Percentiles rank a stretch among this genome's conserved stretches.
phyloP scores from a whole-genome alignment of 1,284 basidiomycete genomes.

The Sphaerobolus stellatus region DNA sequence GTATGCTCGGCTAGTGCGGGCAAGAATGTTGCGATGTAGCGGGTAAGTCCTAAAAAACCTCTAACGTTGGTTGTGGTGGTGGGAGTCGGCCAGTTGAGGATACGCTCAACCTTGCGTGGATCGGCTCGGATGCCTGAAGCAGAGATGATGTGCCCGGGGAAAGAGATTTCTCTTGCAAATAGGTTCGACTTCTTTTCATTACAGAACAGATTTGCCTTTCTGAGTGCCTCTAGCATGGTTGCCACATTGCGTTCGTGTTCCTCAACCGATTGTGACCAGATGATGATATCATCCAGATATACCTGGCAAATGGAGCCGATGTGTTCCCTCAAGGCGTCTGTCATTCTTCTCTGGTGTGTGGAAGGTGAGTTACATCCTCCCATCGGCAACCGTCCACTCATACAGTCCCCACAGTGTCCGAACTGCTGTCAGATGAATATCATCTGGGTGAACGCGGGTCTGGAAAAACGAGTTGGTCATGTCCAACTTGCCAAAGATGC shows the following conservation, averaged over 20 bases:
- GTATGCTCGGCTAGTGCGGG: slow-evolving; percentile 34
- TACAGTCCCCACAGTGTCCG: no score
- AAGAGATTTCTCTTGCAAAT: slow-evolving; percentile 26
- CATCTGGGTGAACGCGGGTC: slow-evolving; percentile 35
- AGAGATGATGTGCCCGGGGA: slow-evolving; percentile 38
- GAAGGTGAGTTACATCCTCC: no score
- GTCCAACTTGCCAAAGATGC: slow-evolving; percentile 33
- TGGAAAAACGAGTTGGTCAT: no score
- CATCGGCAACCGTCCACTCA: no score
- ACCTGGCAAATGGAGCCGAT: no score
- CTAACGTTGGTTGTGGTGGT: slow-evolving; percentile 32
- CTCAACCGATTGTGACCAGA: slow-evolving; percentile 36
- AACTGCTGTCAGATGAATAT: slow-evolving; percentile 30
- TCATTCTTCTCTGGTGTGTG: no score
- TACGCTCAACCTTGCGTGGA: no score
- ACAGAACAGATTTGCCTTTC: slow-evolving; percentile 22
- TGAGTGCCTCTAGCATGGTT: slow-evolving; percentile 28
- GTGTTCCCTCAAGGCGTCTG: slow-evolving; percentile 26
- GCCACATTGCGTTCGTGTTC: slow-evolving; percentile 35
- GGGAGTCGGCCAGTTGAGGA: no score
- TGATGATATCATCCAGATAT: no score
- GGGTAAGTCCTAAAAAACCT: slow-evolving; percentile 37
- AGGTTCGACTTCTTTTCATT: slow-evolving; percentile 32
- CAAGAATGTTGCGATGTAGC: slow-evolving; percentile 37
- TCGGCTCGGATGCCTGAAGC: slow-evolving; percentile 29